Percentiles rank a stretch among this genome's conserved stretches.
Evolutionary conservation across 164 flowering plant species (phyloP).

Genomic region (Cinnamomum chago): DNA sequence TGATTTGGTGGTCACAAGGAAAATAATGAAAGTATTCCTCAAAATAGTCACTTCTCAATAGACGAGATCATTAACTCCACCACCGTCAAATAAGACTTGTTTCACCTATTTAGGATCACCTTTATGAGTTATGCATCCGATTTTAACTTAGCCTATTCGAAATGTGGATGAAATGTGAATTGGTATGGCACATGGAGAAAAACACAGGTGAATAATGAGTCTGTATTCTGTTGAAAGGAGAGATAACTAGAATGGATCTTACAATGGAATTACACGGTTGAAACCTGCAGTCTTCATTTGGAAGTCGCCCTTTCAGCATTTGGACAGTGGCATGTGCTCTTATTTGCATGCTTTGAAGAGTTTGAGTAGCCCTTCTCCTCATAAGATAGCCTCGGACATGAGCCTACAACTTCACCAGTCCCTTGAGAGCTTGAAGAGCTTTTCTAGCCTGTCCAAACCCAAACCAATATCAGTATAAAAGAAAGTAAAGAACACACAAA

Average conservation of each 20-base stretch:
- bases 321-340: constrained; percentile 48
- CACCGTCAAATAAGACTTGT: too few relatives aligned
- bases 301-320: constrained; percentile 27
- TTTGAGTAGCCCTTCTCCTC: constrained; percentile 46
- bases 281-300: constrained; percentile 18
- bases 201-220: background rate
- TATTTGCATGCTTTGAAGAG: constrained; percentile 56
- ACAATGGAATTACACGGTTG: constrained; percentile 39
- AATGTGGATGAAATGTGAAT: background rate
- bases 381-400: constrained; percentile 61
- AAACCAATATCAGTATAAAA: background rate
- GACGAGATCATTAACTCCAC: too few relatives aligned
- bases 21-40: too few relatives aligned
- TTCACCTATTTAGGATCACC: too few relatives aligned
- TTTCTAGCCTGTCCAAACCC: constrained; percentile 41
- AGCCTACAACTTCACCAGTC: constrained; percentile 66
- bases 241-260: constrained; percentile 13
- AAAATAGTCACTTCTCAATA: too few relatives aligned
- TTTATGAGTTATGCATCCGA: too few relatives aligned
- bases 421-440: constrained; percentile 56
- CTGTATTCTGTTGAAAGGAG: background rate
- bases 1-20: background rate
- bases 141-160: too few relatives aligned
- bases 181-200: background rate
- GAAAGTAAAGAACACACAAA: background rate